These are phyloP conservation scores for Torulaspora microellipsoides DNA, from an alignment of 805 yeast species.

Conservation along the genomic window DNA sequence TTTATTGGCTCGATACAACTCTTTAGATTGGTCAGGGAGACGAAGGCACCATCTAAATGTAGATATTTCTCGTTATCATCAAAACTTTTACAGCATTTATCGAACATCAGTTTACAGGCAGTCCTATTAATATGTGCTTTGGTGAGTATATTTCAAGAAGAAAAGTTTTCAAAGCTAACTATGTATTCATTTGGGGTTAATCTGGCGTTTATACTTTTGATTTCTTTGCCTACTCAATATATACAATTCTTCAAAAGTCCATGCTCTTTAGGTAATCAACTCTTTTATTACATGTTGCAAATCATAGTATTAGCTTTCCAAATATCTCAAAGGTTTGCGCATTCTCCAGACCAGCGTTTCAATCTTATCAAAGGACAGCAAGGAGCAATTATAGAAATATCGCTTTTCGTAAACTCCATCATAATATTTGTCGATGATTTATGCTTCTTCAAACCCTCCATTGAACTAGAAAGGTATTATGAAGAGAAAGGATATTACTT, in stretches of 20 bases:
- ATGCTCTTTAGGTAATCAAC: conserved; percentile 27
- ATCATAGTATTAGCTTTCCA: conserved; percentile 17
- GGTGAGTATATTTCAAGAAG: background rate
- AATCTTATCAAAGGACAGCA: conserved; percentile 19
- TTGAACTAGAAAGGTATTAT: conserved; percentile 35
- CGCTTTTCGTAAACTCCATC: conserved; percentile 32
- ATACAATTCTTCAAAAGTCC: conserved; percentile 29
- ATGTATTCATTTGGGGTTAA: conserved; percentile 15
- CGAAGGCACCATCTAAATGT: conserved; percentile 19
- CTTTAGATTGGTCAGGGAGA: conserved; percentile 11
- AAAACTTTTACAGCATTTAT: conserved; percentile 20
- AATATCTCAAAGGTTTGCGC: conserved; percentile 24
- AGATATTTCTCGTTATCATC: conserved; percentile 13
- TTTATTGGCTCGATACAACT: conserved; percentile 26
- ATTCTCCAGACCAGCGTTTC: conserved; percentile 17
- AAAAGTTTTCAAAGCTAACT: conserved; percentile 10
- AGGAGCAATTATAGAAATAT: conserved; percentile 25
- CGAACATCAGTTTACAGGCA: conserved; percentile 21
- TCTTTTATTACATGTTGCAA: conserved; percentile 29
- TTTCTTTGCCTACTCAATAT: conserved; percentile 30
- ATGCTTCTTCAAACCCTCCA: conserved; percentile 37
- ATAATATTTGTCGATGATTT: conserved; percentile 40
- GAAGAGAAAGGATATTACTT: conserved; percentile 31
- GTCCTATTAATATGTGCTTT: conserved; percentile 13
- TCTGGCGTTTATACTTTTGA: conserved; percentile 16